Conservation (phyloP, 2,329 filamentous ascomycete species). For the Trichoderma sp. region DNA sequence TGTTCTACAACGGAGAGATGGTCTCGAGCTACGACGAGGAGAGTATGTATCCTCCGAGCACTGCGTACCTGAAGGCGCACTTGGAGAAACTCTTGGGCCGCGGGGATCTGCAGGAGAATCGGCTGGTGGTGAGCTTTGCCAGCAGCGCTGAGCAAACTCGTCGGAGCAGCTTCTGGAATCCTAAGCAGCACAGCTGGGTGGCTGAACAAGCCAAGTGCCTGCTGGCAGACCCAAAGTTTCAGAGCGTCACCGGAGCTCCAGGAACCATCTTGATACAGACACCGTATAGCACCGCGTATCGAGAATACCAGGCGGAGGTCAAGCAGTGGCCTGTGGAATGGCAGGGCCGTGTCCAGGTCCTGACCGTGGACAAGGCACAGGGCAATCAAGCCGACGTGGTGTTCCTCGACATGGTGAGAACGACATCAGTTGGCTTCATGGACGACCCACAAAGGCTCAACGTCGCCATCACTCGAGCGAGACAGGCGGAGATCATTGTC, state of each 20-base stretch:
- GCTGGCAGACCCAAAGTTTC: slow-evolving; percentile 40
- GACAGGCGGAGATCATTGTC: slow-evolving; percentile 50
- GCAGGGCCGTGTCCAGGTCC: slow-evolving; percentile 42
- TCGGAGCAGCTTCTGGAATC: slow-evolving; percentile 47
- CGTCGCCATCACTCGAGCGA: slow-evolving; percentile 50
- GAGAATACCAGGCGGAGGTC: slow-evolving; percentile 41
- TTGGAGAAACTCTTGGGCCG: slow-evolving; percentile 36
- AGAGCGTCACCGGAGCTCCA: slow-evolving; percentile 35
- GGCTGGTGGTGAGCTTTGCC: slow-evolving; percentile 41
- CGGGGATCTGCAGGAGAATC: slow-evolving; percentile 37
- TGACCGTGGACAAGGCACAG: slow-evolving; percentile 51
- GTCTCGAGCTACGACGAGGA: slow-evolving; percentile 36
- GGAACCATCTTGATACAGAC: slow-evolving; percentile 50
- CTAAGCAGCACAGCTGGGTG: slow-evolving; percentile 44
- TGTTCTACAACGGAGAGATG: slow-evolving; percentile 49
- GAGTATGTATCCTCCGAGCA: slow-evolving; percentile 36
- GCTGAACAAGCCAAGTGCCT: slow-evolving; percentile 40
- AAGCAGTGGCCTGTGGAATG: slow-evolving; percentile 36
- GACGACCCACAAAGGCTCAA: slow-evolving; percentile 50
- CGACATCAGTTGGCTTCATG: slow-evolving; percentile 45
- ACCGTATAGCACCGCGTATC: slow-evolving; percentile 46
- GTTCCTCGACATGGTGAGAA: slow-evolving; percentile 51
- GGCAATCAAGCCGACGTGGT: slow-evolving; percentile 53
- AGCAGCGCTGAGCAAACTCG: slow-evolving; percentile 36
- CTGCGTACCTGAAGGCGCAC: slow-evolving; percentile 37